Evolutionary conservation across 2,329 filamentous ascomycete genomes (phyloP), one percentile per base, ranked within the genome.

Genomic region (Cadophora luteo-olivacea): DNA sequence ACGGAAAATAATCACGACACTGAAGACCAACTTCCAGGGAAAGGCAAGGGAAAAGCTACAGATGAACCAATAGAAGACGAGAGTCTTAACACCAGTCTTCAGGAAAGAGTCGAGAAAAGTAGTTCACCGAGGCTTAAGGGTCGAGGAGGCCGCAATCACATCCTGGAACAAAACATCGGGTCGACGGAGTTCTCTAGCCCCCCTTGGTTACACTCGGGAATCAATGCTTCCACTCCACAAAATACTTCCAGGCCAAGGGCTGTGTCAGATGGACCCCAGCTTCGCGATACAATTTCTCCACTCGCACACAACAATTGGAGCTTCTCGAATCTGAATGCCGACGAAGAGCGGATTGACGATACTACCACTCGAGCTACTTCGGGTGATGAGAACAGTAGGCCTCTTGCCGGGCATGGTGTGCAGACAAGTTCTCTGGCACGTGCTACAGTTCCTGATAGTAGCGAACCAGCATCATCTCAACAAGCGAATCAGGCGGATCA

Each of bases 271-370:
- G 87, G 87, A 0, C 85, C 85, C 4, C 81, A 80, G 54, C 75
- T 77, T 6, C 80, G 79, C 4, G 78, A 81, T 9, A 77, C 78
- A 2, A 79, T 84, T 64, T 85, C 87, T 62, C 84, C 85, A 0
- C 76, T 90, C 19, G 87, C 83, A 0, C 87, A 87, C 75, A 89
- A 89, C 70, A 89, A 80, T 72, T 91, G 88, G 88, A 84, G 83
- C 0, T 90, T 89, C 72, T 80, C 81, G 4, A 79, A 79, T 29
- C 70, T 86, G 8, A 78, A 80, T 12, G 64, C 66, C 32, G 24
- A 62, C 9, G 66, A 72, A 22, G 45, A 63, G 22, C 22, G 25
- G 16, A 24, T 9, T 38, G 25, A 45, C 25, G 16, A 51, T n/a
- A 60, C 45, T 12, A 8, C 12, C 25, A 48, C 52, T 7, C 11